Evolutionary conservation across 805 yeast species (phyloP).

Genomic region (Yamadazyma akitaensis): DNA sequence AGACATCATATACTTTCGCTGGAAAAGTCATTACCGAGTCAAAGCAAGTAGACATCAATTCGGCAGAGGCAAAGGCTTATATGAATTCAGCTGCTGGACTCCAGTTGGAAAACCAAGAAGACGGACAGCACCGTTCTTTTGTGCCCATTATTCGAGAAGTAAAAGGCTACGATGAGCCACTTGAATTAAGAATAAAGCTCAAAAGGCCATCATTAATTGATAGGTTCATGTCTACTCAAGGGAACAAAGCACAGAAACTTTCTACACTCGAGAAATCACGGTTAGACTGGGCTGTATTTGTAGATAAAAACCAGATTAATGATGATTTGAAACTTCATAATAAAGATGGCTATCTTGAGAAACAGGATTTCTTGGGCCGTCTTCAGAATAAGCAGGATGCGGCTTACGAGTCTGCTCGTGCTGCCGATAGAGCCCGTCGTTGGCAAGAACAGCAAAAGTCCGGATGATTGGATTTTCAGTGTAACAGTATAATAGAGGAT

Average conservation of each 20-base stretch:
- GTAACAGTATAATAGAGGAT: neutral
- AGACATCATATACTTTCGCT: conserved; percentile 81
- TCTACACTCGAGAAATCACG: conserved; percentile 91
- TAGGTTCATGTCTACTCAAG: conserved; percentile 64
- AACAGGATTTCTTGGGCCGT: conserved; percentile 81
- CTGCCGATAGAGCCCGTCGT: conserved; percentile 25
- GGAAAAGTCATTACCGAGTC: conserved; percentile 78
- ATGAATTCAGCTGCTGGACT: conserved; percentile 49
- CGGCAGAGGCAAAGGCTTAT: conserved; percentile 87
- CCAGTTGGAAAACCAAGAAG: conserved; percentile 13
- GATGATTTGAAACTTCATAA: conserved; percentile 80
- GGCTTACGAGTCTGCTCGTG: conserved; percentile 44
- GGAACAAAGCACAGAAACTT: conserved; percentile 64
- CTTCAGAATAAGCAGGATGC: conserved; percentile 60
- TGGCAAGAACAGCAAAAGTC: conserved; percentile 12
- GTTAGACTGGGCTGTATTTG: conserved; percentile 93
- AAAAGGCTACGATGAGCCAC: conserved; percentile 28
- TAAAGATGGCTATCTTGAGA: conserved; percentile 87
- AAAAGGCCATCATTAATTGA: conserved; percentile 76
- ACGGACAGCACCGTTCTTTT: conserved; percentile 19
- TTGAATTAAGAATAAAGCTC: conserved; percentile 50
- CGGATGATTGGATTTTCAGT: neutral
- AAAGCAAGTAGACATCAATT: conserved; percentile 68
- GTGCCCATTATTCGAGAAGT: conserved; percentile 34
- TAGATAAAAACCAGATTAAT: conserved; percentile 77